Evolutionary conservation across 1,284 basidiomycete species (phyloP).

Genomic region (Microstroma glucosiphilum): DNA sequence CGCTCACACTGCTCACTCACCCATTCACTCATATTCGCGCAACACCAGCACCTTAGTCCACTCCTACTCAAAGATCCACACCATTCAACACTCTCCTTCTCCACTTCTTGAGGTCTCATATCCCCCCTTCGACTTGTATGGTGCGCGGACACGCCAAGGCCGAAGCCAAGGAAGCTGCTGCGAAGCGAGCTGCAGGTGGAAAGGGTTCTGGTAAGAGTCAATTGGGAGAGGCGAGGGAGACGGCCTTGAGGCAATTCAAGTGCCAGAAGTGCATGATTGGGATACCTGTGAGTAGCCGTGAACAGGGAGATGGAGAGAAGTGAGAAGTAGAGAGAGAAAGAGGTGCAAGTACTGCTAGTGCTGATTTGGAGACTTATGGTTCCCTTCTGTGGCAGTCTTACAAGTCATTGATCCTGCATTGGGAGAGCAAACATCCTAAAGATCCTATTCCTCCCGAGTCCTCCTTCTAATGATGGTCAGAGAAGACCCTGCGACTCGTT

Average conservation of each 20-base stretch:
- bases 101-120: not conserved
- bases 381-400: not conserved
- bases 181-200: not conserved
- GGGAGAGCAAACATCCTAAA: conserved; percentile 7
- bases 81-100: not conserved
- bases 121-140: not conserved
- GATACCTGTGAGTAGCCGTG: conserved; percentile 5
- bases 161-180: conserved; percentile 4
- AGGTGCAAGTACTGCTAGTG: not conserved
- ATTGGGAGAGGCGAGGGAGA: conserved; percentile 7
- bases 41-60: too few relatives aligned
- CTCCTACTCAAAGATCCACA: not conserved
- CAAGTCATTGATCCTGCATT: conserved; percentile 6
- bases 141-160: conserved; percentile 11
- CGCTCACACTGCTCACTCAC: too few relatives aligned
- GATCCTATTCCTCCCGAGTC: conserved; percentile 2
- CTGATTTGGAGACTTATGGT: not conserved
- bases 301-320: not conserved
- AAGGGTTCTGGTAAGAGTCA: conserved; percentile 2
- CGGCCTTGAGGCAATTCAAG: conserved; percentile 1
- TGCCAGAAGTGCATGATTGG: conserved; percentile 7
- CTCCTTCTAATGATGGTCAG: not conserved
- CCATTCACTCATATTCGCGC: too few relatives aligned
- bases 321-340: not conserved
- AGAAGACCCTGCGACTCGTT: not conserved